Conservation (phyloP, 148 eudicot genomes). For the Silene latifolia region DNA sequence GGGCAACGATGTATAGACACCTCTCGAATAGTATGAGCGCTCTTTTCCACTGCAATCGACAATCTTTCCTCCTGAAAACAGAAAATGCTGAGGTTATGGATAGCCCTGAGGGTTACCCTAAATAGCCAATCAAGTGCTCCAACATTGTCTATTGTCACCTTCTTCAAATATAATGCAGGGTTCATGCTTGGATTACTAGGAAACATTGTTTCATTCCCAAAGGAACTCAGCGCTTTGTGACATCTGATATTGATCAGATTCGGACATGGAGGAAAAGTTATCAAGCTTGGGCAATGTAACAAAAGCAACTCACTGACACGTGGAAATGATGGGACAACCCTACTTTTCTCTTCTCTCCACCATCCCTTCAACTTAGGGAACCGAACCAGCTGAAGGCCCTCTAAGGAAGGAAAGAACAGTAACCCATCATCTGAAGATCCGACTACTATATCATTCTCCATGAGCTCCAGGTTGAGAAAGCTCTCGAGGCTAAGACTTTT, state of each 20-base stretch:
- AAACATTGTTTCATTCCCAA: background rate
- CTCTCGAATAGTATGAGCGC: background rate
- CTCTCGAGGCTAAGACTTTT: background rate
- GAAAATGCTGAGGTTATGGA: background rate
- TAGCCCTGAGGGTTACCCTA: background rate
- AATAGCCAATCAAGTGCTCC: background rate
- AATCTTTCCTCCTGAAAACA: background rate
- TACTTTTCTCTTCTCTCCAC: conserved; percentile 10
- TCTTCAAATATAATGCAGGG: background rate
- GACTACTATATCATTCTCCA: conserved; percentile 2
- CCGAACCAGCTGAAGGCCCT: background rate
- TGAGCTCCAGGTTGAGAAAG: background rate
- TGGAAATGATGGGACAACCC: background rate
- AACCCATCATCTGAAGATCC: background rate
- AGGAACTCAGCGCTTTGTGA: background rate
- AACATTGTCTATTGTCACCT: background rate
- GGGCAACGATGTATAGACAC: background rate
- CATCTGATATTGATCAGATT: background rate
- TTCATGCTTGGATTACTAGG: background rate
- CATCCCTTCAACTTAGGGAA: conserved; percentile 14
- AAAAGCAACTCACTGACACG: background rate
- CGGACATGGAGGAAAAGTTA: background rate
- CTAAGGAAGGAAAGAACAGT: background rate
- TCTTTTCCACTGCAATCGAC: background rate
- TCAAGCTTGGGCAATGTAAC: background rate